These are phyloP conservation scores for Vaccinium corymbosum DNA, from an alignment of 148 eudicot species.

Conservation along the genomic window DNA sequence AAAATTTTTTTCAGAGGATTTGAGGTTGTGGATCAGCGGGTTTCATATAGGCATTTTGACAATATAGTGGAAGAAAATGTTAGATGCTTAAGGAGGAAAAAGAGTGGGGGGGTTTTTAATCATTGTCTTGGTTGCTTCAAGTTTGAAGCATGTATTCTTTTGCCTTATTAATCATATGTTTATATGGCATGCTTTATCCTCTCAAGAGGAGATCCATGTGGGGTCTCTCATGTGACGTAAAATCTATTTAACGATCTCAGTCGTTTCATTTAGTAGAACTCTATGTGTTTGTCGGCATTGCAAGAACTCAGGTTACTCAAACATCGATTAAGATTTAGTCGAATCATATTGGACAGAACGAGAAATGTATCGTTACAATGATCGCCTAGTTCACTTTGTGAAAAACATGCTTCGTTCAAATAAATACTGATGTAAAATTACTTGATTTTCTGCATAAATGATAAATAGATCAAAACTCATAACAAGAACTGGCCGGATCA, in stretches of 20 bases:
- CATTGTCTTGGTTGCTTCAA: slow-evolving; percentile 33
- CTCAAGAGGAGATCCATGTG: neutral
- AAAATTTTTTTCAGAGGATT: slow-evolving; percentile 22
- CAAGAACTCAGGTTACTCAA: neutral
- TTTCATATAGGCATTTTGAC: slow-evolving; percentile 24
- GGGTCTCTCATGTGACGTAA: neutral
- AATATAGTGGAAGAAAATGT: neutral
- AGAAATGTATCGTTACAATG: neutral
- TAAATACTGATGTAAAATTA: neutral
- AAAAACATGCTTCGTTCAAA: neutral
- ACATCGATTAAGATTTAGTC: neutral
- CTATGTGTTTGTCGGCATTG: neutral
- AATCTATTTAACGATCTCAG: no score
- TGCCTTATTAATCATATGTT: slow-evolving; percentile 23
- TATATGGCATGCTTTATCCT: slow-evolving; percentile 19
- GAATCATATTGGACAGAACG: neutral
- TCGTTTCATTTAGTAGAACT: neutral
- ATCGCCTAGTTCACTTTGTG: neutral
- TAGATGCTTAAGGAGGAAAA: neutral
- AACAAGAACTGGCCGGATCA: neutral
- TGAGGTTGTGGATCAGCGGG: slow-evolving; percentile 22
- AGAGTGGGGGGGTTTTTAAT: neutral
- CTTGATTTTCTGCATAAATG: neutral
- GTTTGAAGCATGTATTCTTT: slow-evolving; percentile 25
- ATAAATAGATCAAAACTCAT: neutral